These are phyloP conservation scores for Trichoderma sp. DNA, from an alignment of 2,329 filamentous ascomycete species.

Conservation along the genomic window DNA sequence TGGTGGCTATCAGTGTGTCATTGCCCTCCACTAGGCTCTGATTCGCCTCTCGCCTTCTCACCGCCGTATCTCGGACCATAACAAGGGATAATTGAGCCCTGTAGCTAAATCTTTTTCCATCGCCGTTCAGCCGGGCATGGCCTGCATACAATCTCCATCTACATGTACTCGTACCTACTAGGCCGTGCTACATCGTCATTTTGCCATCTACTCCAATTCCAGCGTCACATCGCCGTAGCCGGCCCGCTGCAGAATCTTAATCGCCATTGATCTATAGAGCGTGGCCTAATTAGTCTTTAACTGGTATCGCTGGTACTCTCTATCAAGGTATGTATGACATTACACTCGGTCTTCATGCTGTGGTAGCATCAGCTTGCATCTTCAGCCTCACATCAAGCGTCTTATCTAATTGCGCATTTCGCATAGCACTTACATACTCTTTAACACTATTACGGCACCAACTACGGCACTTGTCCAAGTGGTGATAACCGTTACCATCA, in stretches of 20 bases:
- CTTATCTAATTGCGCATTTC: not conserved
- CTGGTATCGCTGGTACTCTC: not conserved
- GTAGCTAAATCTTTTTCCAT: not conserved
- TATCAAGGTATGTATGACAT: not conserved
- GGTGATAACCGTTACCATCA: not conserved
- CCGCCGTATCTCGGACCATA: conserved; percentile 8
- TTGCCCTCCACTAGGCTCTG: not conserved
- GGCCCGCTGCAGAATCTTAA: not conserved
- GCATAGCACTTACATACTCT: not conserved
- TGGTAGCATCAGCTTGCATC: not conserved
- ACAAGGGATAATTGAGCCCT: not conserved
- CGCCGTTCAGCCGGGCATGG: not conserved
- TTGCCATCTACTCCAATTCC: not conserved
- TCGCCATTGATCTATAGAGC: not conserved
- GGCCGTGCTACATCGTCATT: not conserved
- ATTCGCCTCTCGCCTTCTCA: not conserved
- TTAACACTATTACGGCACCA: not conserved
- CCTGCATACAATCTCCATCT: not conserved
- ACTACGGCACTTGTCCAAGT: not conserved
- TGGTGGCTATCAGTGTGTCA: not conserved
- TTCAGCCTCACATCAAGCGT: not conserved
- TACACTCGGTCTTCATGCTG: not conserved
- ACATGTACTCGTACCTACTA: not conserved
- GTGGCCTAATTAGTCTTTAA: not conserved
- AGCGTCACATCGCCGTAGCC: not conserved